A percentile compares a stretch with the other conserved stretches of the same genome.
phyloP scores from a whole-genome alignment of 805 yeast genomes.

The Maudiozyma turicensis region DNA sequence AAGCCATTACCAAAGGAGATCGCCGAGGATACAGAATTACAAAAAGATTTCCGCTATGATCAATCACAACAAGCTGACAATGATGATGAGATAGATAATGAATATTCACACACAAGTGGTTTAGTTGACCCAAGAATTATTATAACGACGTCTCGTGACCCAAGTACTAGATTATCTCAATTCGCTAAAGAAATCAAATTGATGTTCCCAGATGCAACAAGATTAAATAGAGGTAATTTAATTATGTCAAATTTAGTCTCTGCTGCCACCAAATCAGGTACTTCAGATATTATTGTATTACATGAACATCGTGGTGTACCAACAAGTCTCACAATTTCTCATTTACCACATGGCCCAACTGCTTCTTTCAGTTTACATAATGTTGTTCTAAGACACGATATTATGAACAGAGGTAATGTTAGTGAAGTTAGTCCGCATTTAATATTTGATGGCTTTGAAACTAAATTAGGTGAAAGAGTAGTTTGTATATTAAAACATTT shows the following conservation, averaged over 20 bases:
- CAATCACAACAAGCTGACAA: constrained; percentile 44
- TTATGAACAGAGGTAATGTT: constrained; percentile 74
- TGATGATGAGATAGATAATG: constrained; percentile 67
- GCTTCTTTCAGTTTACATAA: constrained; percentile 90
- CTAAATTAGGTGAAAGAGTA: constrained; percentile 74
- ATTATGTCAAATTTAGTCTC: constrained; percentile 75
- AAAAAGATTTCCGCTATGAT: constrained; percentile 77
- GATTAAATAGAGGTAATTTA: constrained; percentile 89
- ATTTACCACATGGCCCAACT: constrained; percentile 97
- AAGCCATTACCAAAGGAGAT: constrained; percentile 82
- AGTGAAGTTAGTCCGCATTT: constrained; percentile 91
- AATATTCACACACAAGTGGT: constrained; percentile 80
- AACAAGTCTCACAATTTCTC: constrained; percentile 82
- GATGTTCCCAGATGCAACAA: constrained; percentile 79
- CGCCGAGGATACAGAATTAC: constrained; percentile 76
- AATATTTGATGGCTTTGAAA: constrained; percentile 80
- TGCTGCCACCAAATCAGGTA: constrained; percentile 71
- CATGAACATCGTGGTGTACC: constrained; percentile 99
- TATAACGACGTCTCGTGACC: constrained; percentile 90
- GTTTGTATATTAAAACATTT: constrained; percentile 73
- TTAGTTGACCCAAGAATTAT: constrained; percentile 82
- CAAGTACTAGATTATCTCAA: constrained; percentile 74
- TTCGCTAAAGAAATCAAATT: constrained; percentile 88
- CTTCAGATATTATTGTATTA: constrained; percentile 74
- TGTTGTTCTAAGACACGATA: constrained; percentile 89